These are phyloP conservation scores for Cyclanthera cordifolia DNA, from an alignment of 306 rosid genomes.

Conservation along the genomic window DNA sequence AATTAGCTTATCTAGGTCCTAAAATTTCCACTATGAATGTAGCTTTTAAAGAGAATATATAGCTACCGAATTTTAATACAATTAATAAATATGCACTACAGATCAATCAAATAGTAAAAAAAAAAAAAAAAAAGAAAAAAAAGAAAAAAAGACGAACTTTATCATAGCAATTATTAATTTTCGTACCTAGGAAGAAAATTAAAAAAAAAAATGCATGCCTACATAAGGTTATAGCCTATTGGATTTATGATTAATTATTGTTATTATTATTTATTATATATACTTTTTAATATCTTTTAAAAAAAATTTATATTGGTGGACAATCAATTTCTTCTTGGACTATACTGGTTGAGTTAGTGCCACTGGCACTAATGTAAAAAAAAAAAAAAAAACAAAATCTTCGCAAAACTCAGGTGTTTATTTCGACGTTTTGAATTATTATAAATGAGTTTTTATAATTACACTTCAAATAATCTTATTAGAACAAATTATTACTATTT, in stretches of 20 bases:
- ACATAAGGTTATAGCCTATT: constrained; percentile 2
- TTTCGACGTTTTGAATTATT: no score
- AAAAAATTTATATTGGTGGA: background rate
- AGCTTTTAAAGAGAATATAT: background rate
- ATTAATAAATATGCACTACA: background rate
- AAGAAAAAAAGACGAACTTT: no score
- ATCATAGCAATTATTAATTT: background rate
- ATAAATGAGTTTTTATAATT: no score
- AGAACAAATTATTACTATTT: no score
- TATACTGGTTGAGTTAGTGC: background rate
- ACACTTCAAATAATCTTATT: no score
- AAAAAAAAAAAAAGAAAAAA: background rate
- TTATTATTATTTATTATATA: no score
- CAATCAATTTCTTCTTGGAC: constrained; percentile 13
- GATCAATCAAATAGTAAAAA: no score
- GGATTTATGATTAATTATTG: background rate
- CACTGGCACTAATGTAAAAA: background rate
- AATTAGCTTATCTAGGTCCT: background rate
- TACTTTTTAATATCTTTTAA: no score
- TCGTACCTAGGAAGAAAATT: background rate
- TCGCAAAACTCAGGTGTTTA: constrained; percentile 24
- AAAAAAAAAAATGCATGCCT: background rate
- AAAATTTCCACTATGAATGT: background rate
- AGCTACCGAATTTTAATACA: background rate
- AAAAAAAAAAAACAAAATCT: constrained; percentile 14